Evolutionary conservation across 2,329 filamentous ascomycete genomes (phyloP), one percentile per base, ranked within the genome.

Genomic region (Didymellaceae sp.): DNA sequence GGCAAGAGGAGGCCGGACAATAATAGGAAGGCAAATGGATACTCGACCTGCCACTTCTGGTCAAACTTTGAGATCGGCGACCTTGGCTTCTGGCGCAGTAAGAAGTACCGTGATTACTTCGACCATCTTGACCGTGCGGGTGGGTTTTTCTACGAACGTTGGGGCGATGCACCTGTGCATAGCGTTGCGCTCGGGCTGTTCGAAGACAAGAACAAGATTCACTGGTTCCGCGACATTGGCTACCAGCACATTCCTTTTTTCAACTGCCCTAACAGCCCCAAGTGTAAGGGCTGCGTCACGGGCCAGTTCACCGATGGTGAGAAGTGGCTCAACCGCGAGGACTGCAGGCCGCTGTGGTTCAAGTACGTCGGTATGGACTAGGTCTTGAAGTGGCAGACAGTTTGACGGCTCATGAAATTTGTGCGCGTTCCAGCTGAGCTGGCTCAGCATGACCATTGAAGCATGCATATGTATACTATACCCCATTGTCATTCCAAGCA

Each of bases 11-110:
- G 94, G 39, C 92, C 93, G 1, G 84, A 90, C 11, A 89, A 96
- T 73, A 90, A 91, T 68, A 72, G 81, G 45, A 85, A 87, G 57
- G 93, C 93, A 6, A 89, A 96, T 65, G 94, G 94, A 25, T 99
- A 96, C 79, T 96, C 91, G 25, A 97, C 94, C 2, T 99, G 94
- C 73, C 94, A 99, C 75, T 99, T 99, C 80, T 99, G 94, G 94
- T 94, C 88, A 66, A 99, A 99, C 75, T 99, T 99, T 65, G 94
- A 99, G 75, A 93, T 99, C 64, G 93, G 84, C 37, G 91, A 97
- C 73, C 84, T 99, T 82, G 84, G 84, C 57, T 96, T 99, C 75
- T 99, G 91, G 90, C 82, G 94, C 39, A 90, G 91, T 68, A 85
- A 92, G 71, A 82, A 85, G 35, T 99, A 99, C 70, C 89, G 96